Evolutionary conservation across 2,329 filamentous ascomycete genomes (phyloP).

Genomic region (Paecilomyces sp.): DNA sequence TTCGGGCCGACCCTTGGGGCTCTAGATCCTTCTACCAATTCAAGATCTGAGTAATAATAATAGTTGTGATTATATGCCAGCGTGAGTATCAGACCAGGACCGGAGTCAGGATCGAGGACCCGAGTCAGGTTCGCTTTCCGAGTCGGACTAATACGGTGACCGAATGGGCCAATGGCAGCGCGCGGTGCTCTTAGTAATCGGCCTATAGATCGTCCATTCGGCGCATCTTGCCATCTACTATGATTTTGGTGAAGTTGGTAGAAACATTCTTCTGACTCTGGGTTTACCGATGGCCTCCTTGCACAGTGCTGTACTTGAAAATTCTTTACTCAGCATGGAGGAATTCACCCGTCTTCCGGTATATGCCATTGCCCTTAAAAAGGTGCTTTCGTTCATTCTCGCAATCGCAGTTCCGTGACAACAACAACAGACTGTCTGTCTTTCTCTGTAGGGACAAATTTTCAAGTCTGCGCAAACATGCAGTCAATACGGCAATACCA

Average conservation of each 20-base stretch:
- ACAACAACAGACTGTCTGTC: neutral
- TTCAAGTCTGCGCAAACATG: neutral
- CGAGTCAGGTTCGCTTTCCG: neutral
- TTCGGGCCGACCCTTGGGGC: too few relatives aligned
- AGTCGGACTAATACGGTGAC: neutral
- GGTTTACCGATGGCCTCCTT: neutral
- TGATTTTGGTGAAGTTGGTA: neutral
- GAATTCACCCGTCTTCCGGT: neutral
- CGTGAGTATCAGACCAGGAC: too few relatives aligned
- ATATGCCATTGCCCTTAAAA: neutral
- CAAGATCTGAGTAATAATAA: too few relatives aligned
- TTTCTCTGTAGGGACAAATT: neutral
- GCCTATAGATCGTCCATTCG: neutral
- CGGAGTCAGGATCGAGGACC: neutral
- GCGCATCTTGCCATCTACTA: neutral
- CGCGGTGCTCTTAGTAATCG: neutral
- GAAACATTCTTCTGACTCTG: neutral
- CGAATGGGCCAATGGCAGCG: neutral
- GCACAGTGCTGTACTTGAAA: neutral
- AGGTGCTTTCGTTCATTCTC: neutral
- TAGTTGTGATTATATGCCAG: too few relatives aligned
- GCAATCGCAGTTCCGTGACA: neutral
- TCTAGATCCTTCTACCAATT: too few relatives aligned
- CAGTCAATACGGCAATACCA: neutral
- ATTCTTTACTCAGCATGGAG: neutral